phyloP scores from a whole-genome alignment of 1,284 basidiomycete genomes.

The Tilletiopsis washingtonensis region DNA sequence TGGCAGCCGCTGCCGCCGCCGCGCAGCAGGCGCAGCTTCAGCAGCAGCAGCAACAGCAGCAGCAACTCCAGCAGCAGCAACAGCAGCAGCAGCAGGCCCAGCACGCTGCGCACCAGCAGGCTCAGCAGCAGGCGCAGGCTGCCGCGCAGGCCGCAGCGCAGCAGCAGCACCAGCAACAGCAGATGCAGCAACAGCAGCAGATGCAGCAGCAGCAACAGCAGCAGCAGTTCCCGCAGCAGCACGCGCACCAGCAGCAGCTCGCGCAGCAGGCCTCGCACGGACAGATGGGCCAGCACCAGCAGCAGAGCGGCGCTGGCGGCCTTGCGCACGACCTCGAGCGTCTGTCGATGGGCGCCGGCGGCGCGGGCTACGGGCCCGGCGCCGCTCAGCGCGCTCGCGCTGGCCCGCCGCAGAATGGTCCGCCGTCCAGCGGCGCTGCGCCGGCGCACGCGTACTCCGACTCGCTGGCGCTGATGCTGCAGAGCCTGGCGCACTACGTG shows the following conservation, averaged over 20 bases:
- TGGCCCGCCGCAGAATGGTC: slow-evolving; percentile 18
- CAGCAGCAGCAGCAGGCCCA: slow-evolving; percentile 9
- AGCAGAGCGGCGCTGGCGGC: neutral
- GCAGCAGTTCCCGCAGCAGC: slow-evolving; percentile 16
- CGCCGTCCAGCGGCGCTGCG: slow-evolving; percentile 16
- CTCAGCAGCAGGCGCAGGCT: slow-evolving; percentile 5
- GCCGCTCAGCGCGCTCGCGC: slow-evolving; percentile 19
- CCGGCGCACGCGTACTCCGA: slow-evolving; percentile 50
- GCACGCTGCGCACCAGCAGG: neutral
- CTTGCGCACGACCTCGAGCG: slow-evolving; percentile 32
- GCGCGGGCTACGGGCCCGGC: slow-evolving; percentile 14
- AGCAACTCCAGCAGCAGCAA: slow-evolving; percentile 19
- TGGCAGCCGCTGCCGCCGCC: slow-evolving; percentile 9
- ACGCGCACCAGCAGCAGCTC: slow-evolving; percentile 20
- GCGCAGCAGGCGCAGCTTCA: slow-evolving; percentile 9
- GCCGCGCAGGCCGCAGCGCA: slow-evolving; percentile 5
- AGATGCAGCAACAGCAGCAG: slow-evolving; percentile 3
- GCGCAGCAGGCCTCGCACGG: slow-evolving; percentile 7
- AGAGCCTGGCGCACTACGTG: slow-evolving; percentile 64
- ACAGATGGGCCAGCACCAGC: slow-evolving; percentile 4
- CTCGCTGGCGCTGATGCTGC: slow-evolving; percentile 62
- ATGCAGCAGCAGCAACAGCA: slow-evolving; percentile 6
- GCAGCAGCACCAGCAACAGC: slow-evolving; percentile 1
- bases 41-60: slow-evolving; percentile 22
- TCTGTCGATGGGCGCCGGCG: slow-evolving; percentile 21